A percentile compares a stretch with the other conserved stretches of the same genome.
Conservation (phyloP, 2,329 filamentous ascomycete genomes). For the Arthrobotrys sinensis region DNA sequence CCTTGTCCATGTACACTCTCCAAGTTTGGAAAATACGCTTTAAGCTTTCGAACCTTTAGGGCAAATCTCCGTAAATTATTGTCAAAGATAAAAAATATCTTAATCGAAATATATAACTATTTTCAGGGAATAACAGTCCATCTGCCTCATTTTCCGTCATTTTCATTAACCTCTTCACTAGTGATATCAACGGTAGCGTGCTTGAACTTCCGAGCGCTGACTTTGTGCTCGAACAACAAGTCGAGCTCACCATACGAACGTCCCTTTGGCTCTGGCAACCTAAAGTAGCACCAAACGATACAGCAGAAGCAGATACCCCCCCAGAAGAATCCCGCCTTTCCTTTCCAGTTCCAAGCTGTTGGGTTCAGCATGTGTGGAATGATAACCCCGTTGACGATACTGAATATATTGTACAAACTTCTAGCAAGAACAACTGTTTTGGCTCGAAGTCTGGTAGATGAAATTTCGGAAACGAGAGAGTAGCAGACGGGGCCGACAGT, state of each 20-base stretch:
- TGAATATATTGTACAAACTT: slow-evolving; percentile 70
- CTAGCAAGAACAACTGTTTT: slow-evolving; percentile 73
- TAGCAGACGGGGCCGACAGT: slow-evolving; percentile 73
- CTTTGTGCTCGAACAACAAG: slow-evolving; percentile 71
- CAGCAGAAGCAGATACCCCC: slow-evolving; percentile 69
- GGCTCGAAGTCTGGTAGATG: slow-evolving; percentile 72
- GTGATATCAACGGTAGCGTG: background rate
- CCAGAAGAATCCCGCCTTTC: slow-evolving; percentile 69
- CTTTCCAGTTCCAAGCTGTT: slow-evolving; percentile 69
- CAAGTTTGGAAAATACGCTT: too few species aligned
- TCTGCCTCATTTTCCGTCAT: too few species aligned
- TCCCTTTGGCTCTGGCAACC: slow-evolving; percentile 73
- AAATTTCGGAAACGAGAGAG: slow-evolving; percentile 72
- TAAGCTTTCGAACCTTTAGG: too few species aligned
- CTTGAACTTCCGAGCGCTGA: slow-evolving; percentile 69
- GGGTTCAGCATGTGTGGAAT: slow-evolving; percentile 71
- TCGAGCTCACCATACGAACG: slow-evolving; percentile 74
- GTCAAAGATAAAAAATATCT: too few species aligned
- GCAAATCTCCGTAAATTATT: too few species aligned
- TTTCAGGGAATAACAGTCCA: too few species aligned
- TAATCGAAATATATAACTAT: too few species aligned
- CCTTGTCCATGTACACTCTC: too few species aligned
- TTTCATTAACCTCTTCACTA: background rate
- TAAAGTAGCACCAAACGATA: slow-evolving; percentile 72
- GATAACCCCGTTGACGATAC: slow-evolving; percentile 70